phyloP scores from a whole-genome alignment of 768 basidiomycete genomes.

The Psilocybe cyanescens region DNA sequence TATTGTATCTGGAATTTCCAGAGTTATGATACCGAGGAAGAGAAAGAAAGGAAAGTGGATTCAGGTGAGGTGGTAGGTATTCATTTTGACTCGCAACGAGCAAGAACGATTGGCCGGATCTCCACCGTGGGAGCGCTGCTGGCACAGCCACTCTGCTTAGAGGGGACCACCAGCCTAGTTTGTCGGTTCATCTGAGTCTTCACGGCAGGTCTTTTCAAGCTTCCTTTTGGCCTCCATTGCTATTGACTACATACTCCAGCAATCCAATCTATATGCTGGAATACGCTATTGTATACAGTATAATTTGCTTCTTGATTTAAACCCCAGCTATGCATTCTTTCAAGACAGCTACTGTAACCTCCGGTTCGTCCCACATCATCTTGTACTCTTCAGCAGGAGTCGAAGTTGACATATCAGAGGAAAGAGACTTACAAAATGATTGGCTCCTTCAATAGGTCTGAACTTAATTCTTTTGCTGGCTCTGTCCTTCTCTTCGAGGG shows the following conservation, averaged over 20 bases:
- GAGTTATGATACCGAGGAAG: not conserved
- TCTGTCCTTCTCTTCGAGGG: not conserved
- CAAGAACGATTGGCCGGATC: not conserved
- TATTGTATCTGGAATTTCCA: not conserved
- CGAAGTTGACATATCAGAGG: no score
- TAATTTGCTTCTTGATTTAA: no score
- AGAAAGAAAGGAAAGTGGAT: not conserved
- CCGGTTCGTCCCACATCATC: slow-evolving; percentile 11
- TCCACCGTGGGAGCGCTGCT: not conserved
- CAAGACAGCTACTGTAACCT: not conserved
- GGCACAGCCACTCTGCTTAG: not conserved
- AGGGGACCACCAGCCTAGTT: no score
- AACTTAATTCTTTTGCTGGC: not conserved
- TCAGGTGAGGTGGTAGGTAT: not conserved
- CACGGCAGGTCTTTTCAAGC: no score
- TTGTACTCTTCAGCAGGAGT: not conserved
- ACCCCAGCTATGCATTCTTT: not conserved
- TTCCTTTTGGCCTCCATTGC: no score
- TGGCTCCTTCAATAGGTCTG: slow-evolving; percentile 2
- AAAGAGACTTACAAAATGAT: slow-evolving; percentile 5
- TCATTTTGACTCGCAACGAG: not conserved
- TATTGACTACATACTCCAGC: no score
- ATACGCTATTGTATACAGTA: no score
- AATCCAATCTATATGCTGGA: no score
- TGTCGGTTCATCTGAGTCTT: no score